Evolutionary conservation across 2,329 filamentous ascomycete species (phyloP).

Genomic region (Thielaviopsis musarum): DNA sequence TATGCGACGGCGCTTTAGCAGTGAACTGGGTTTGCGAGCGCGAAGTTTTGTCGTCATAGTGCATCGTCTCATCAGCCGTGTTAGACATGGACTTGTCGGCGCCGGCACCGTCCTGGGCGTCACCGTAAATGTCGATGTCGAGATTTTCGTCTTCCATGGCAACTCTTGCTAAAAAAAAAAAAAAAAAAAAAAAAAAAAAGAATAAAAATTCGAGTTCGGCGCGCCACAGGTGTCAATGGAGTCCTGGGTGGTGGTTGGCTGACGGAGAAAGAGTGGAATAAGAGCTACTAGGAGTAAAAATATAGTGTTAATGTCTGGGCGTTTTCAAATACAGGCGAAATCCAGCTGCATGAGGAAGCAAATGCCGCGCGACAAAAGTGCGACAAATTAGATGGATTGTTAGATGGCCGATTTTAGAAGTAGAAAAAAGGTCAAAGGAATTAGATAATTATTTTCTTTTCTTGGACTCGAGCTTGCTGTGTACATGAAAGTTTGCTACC

Average conservation of each 20-base stretch:
- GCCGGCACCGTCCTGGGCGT: slow-evolving; percentile 25
- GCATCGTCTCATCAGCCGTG: slow-evolving; percentile 4
- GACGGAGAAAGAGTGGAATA: not conserved
- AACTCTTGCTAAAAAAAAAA: slow-evolving; percentile 5
- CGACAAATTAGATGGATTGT: not conserved
- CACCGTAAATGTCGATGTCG: slow-evolving; percentile 57
- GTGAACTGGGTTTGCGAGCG: not conserved
- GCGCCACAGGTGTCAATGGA: too few species aligned
- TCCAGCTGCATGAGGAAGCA: not conserved
- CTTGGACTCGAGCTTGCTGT: too few species aligned
- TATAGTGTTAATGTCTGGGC: not conserved
- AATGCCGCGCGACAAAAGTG: not conserved
- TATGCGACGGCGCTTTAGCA: slow-evolving; percentile 13
- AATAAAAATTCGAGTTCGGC: not conserved
- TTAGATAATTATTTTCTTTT: too few species aligned
- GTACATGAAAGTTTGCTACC: too few species aligned
- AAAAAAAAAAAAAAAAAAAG: not conserved
- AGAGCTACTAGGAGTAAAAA: not conserved
- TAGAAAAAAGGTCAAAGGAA: too few species aligned
- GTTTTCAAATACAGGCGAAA: not conserved
- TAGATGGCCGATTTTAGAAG: too few species aligned
- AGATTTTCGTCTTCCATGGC: slow-evolving; percentile 54
- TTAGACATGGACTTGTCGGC: slow-evolving; percentile 20
- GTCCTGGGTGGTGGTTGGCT: not conserved
- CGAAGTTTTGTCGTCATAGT: not conserved